Evolutionary conservation across 352 stramenopile species (phyloP).

Genomic region (Salisapilia sapeloensis): DNA sequence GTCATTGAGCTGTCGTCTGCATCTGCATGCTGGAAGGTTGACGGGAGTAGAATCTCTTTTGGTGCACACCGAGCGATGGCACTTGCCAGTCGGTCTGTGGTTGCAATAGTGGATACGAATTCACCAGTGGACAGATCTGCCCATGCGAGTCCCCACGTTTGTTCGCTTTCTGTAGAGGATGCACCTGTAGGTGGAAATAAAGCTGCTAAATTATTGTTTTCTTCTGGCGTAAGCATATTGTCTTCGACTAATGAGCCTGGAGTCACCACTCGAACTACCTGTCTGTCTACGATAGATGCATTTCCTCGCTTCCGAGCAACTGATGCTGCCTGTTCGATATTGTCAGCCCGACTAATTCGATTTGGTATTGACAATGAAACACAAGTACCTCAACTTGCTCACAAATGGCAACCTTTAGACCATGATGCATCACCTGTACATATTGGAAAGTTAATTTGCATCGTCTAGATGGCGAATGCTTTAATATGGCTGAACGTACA

Average conservation of each 20-base stretch:
- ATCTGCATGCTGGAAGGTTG: neutral
- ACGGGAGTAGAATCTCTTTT: slow-evolving; percentile 48
- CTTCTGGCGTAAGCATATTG: slow-evolving; percentile 49
- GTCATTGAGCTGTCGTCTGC: slow-evolving; percentile 2
- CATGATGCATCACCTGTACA: slow-evolving; percentile 66
- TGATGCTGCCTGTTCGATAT: slow-evolving; percentile 26
- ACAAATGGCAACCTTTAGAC: slow-evolving; percentile 68
- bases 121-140: slow-evolving; percentile 63
- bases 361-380: neutral
- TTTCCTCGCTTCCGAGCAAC: slow-evolving; percentile 30
- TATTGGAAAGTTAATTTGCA: no score
- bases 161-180: neutral
- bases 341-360: no score
- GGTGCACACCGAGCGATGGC: slow-evolving; percentile 41
- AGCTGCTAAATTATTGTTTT: slow-evolving; percentile 67
- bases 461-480: neutral
- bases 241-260: slow-evolving; percentile 61
- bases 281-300: slow-evolving; percentile 46
- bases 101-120: slow-evolving; percentile 44
- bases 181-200: slow-evolving; percentile 12
- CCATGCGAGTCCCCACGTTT: slow-evolving; percentile 42
- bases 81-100: slow-evolving; percentile 33
- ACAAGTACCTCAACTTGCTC: slow-evolving; percentile 52
- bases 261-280: slow-evolving; percentile 62
- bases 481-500: slow-evolving; percentile 11